Percentiles rank a stretch among this genome's conserved stretches.
phyloP scores from a whole-genome alignment of 2,329 filamentous ascomycete species.

The Xylariaceae sp. region DNA sequence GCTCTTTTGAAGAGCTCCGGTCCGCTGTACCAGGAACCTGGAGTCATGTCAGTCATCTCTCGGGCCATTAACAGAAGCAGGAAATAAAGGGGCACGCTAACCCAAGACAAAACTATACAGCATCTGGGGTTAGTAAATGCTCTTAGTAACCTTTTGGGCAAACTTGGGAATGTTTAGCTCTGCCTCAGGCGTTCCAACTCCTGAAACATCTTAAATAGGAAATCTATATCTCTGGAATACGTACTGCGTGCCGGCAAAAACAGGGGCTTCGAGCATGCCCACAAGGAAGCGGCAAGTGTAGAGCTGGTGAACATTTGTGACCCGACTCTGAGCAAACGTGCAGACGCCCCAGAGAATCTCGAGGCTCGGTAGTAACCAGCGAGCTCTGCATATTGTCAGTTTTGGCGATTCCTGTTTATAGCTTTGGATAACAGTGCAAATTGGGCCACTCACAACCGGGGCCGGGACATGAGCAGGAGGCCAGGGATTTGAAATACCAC shows the following conservation, averaged over 20 bases:
- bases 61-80: not conserved
- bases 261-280: constrained; percentile 39
- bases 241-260: constrained; percentile 39
- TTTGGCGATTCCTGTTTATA: not conserved
- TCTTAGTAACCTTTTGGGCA: too few relatives aligned
- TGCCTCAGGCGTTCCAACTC: too few relatives aligned
- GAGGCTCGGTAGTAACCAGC: constrained; percentile 36
- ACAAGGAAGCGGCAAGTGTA: constrained; percentile 38
- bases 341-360: constrained; percentile 38
- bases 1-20: constrained; percentile 37
- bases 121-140: too few relatives aligned
- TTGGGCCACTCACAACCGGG: constrained; percentile 29
- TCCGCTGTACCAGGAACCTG: constrained; percentile 34
- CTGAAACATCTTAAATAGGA: too few relatives aligned
- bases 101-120: constrained; percentile 38
- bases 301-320: constrained; percentile 36
- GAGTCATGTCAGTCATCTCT: not conserved
- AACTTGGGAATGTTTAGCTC: too few relatives aligned
- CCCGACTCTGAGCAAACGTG: constrained; percentile 37
- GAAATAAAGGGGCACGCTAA: constrained; percentile 1
- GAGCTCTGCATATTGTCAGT: constrained; percentile 22
- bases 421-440: too few relatives aligned
- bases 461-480: constrained; percentile 37
- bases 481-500: constrained; percentile 41
- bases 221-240: too few relatives aligned